Base-by-base conservation (phyloP, 495 filamentous ascomycete species). In the Pyrenula massariospora region DNA sequence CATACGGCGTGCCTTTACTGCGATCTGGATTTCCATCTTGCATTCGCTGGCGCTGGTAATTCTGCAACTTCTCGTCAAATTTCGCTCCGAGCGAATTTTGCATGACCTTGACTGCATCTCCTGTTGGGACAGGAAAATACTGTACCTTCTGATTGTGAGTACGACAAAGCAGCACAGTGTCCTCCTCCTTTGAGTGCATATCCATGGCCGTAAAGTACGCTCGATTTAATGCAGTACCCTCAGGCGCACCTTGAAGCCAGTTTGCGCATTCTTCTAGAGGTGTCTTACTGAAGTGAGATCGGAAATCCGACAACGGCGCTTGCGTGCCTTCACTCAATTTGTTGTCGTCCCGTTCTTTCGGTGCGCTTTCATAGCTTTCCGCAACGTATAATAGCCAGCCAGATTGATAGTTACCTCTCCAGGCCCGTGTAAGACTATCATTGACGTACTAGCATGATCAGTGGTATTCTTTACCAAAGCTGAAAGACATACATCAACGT, bases 1-100 rank as follows among this genome's bases (percentile, higher is more conserved):
- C 1, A 36, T 56, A 56, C 22, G 55, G 55, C 31, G 53, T 36
- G 12, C 55, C 55, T 22, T 52, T 56, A 51, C 55, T 56, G 23
- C 31, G 31, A 25, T 56, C 55, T 23, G 55, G 1, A 19, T 56
- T 51, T 2, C 55, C 36, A n/a, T 56, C 48, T 19, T 21, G 12
- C 55, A 25, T 22, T 20, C 55, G 55, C 55, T 53, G 19, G 12
- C 55, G 36, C 24, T 56, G 55, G 23, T 56, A 56, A 51, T 51
- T 56, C 36, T 56, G 55, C 42, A 56, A 47, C 42, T 51, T 56
- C 42, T 56, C 55, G 25, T 56, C 55, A 36, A 56, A 56, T n/a
- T 10, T 22, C 21, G 24, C 11, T 11, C 55, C 48, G 3, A 51
- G 31, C 55, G 48, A 12, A 3, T 36, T 52, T 8, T 52, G 1